Evolutionary conservation across 2,329 filamentous ascomycete genomes (phyloP).

Genomic region (Mollisia scopiformis): DNA sequence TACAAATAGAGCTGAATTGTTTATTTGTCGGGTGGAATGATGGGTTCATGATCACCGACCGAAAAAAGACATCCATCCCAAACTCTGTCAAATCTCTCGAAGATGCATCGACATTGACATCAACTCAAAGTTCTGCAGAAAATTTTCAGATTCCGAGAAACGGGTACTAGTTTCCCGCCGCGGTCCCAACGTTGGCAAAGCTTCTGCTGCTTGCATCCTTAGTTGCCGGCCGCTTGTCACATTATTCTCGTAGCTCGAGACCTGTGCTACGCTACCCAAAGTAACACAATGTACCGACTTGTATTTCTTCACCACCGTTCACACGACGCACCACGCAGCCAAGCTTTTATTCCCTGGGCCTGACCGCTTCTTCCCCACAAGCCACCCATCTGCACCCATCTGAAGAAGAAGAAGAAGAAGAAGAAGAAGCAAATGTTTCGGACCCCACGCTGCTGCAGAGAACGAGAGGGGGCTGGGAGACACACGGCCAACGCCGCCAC

Average conservation of each 20-base stretch:
- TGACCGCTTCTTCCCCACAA: constrained; percentile 1
- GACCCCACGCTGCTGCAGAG: not conserved
- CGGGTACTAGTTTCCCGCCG: not conserved
- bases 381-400: no score
- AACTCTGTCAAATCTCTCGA: no score
- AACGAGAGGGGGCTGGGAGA: not conserved
- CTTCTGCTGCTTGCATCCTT: no score
- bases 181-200: not conserved
- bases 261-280: no score
- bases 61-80: no score
- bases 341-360: no score
- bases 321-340: not conserved
- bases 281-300: not conserved
- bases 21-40: not conserved
- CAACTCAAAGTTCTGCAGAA: no score
- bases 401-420: no score
- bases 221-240: not conserved
- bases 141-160: not conserved
- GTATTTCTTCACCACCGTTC: not conserved
- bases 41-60: not conserved
- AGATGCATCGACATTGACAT: no score
- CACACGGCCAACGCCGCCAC: not conserved
- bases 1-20: not conserved
- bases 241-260: no score
- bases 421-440: constrained; percentile 3